These are phyloP conservation scores for Colletotrichum coccodes DNA, from an alignment of 2,329 filamentous ascomycete species.

Conservation along the genomic window DNA sequence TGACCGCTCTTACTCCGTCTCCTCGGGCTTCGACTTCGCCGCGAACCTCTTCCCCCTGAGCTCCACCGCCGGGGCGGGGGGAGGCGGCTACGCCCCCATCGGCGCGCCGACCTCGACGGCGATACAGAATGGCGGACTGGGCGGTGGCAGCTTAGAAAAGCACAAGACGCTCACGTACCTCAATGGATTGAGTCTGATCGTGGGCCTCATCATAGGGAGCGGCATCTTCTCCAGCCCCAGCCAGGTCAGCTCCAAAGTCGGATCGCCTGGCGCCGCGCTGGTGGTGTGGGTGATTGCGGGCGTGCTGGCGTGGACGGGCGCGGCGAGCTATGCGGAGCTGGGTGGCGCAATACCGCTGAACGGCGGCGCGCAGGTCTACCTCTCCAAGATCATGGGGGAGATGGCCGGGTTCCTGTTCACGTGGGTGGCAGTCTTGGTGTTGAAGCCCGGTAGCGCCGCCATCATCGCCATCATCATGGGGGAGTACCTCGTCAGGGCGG, in stretches of 20 bases:
- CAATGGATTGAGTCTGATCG: constrained; percentile 90
- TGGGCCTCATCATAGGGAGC: constrained; percentile 94
- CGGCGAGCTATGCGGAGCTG: constrained; percentile 93
- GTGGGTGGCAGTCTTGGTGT: constrained; percentile 92
- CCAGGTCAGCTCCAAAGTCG: constrained; percentile 90
- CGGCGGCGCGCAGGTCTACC: constrained; percentile 91
- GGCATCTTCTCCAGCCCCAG: constrained; percentile 96
- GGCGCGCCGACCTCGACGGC: constrained; percentile 67
- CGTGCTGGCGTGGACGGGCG: constrained; percentile 95
- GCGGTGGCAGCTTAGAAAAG: constrained; percentile 88
- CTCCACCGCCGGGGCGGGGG: constrained; percentile 75
- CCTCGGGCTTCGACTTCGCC: constrained; percentile 96
- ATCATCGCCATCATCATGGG: constrained; percentile 99
- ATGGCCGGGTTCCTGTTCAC: constrained; percentile 93
- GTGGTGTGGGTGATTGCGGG: constrained; percentile 94
- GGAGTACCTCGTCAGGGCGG: constrained; percentile 91
- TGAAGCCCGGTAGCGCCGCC: constrained; percentile 92
- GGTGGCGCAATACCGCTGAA: constrained; percentile 96
- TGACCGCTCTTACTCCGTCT: constrained; percentile 84
- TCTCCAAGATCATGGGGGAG: constrained; percentile 97
- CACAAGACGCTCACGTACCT: constrained; percentile 96
- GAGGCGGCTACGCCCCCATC: constrained; percentile 84
- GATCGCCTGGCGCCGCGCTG: constrained; percentile 88
- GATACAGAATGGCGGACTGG: constrained; percentile 63
- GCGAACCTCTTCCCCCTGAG: constrained; percentile 92